Conservation (phyloP, 257 asterid species). For the Solanum medicagineum region DNA sequence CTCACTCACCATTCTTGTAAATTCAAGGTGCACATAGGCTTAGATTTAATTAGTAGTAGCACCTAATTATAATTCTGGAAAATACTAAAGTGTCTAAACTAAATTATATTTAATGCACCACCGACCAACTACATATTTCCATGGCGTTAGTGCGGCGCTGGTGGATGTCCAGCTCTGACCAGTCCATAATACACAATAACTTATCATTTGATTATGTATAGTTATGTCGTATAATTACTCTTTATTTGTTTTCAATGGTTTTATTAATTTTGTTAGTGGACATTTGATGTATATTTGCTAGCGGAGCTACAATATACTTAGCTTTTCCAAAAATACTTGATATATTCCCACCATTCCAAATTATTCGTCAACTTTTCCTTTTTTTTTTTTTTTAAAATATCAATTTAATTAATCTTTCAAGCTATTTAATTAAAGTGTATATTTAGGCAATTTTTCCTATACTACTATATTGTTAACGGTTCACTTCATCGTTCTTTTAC, state of each 20-base stretch:
- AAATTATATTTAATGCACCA: neutral
- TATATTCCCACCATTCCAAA: too few species aligned
- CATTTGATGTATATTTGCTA: neutral
- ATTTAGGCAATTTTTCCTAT: too few species aligned
- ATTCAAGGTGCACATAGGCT: too few species aligned
- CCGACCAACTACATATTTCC: neutral
- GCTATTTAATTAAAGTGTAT: too few species aligned
- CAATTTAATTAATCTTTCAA: neutral
- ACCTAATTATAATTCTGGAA: neutral
- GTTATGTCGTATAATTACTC: neutral
- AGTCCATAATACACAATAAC: neutral
- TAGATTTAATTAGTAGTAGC: too few species aligned
- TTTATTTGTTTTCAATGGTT: neutral
- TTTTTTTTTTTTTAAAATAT: neutral
- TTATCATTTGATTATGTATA: neutral
- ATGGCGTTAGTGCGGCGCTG: neutral
- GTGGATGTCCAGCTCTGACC: neutral
- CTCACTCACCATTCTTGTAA: too few species aligned
- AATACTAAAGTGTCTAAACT: neutral
- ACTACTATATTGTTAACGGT: neutral
- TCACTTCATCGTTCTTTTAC: neutral
- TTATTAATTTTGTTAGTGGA: neutral
- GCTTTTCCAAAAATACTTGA: neutral
- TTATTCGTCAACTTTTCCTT: neutral
- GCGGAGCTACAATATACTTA: neutral